phyloP scores from a whole-genome alignment of 2,329 filamentous ascomycete species.

The Peltaster fructicola region DNA sequence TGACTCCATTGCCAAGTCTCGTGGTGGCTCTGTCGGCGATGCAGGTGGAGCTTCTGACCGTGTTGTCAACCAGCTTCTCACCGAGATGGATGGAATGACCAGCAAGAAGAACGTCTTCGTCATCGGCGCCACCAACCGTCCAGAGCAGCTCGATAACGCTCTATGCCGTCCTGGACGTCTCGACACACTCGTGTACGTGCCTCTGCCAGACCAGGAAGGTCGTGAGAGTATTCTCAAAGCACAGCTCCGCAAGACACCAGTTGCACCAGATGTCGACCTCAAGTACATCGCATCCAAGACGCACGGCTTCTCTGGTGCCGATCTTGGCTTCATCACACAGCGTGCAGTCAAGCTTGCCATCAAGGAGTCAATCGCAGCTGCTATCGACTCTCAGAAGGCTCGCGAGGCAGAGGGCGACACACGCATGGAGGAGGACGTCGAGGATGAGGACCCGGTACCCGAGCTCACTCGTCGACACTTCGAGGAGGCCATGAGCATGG shows the following conservation, averaged over 20 bases:
- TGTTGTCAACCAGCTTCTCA: conserved; percentile 98
- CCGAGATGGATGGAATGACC: conserved; percentile 99
- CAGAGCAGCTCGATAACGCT: conserved; percentile 94
- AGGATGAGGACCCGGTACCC: conserved; percentile 77
- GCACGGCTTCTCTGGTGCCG: conserved; percentile 97
- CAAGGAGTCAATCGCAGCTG: conserved; percentile 79
- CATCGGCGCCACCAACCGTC: conserved; percentile 95
- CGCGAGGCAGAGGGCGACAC: conserved; percentile 62
- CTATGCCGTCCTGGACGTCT: conserved; percentile 97
- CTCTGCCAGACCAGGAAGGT: conserved; percentile 78
- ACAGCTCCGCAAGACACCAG: conserved; percentile 95
- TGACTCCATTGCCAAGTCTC: conserved; percentile 97
- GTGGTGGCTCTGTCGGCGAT: conserved; percentile 90
- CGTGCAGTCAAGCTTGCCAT: conserved; percentile 98
- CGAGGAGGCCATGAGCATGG: conserved; percentile 94
- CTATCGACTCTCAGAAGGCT: conserved; percentile 81
- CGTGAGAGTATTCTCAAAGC: conserved; percentile 83
- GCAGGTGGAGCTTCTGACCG: conserved; percentile 96
- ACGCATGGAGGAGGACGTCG: conserved; percentile 58
- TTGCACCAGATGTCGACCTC: conserved; percentile 72
- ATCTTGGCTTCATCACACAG: conserved; percentile 97
- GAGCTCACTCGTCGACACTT: conserved; percentile 94
- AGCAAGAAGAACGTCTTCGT: conserved; percentile 99
- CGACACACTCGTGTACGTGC: conserved; percentile 95
- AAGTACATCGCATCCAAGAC: conserved; percentile 90